phyloP scores from a whole-genome alignment of 805 yeast genomes.

The Kazachstania psychrophila region DNA sequence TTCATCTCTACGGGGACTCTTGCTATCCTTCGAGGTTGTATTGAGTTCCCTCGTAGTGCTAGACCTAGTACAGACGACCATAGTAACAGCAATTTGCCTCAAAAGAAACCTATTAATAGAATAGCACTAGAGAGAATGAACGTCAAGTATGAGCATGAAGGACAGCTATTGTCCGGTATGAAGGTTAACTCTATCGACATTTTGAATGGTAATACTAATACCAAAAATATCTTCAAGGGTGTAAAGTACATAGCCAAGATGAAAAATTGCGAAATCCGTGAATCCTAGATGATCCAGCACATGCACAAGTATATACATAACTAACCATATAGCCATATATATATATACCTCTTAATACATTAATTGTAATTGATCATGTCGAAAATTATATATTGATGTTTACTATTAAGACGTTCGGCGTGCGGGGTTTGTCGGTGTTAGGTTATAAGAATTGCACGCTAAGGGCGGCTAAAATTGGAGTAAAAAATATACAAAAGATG shows the following conservation, averaged over 20 bases:
- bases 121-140: background rate
- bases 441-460: too few relatives aligned
- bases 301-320: too few relatives aligned
- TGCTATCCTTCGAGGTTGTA: conserved; percentile 57
- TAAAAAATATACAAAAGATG: too few relatives aligned
- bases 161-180: conserved; percentile 60
- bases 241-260: conserved; percentile 61
- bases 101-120: background rate
- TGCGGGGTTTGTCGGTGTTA: too few relatives aligned
- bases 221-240: conserved; percentile 74
- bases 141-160: conserved; percentile 6
- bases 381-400: too few relatives aligned
- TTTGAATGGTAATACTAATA: conserved; percentile 28
- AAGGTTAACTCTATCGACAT: conserved; percentile 58
- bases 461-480: background rate
- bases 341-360: too few relatives aligned
- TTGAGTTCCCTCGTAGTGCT: conserved; percentile 26
- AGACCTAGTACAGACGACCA: too few relatives aligned
- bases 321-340: too few relatives aligned
- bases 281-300: too few relatives aligned
- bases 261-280: conserved; percentile 1
- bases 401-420: too few relatives aligned
- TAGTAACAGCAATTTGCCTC: too few relatives aligned
- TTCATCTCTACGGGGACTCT: conserved; percentile 51
- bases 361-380: too few relatives aligned